These are phyloP conservation scores for Zymoseptoria pseudotritici DNA, from an alignment of 2,329 filamentous ascomycete species.

Conservation along the genomic window DNA sequence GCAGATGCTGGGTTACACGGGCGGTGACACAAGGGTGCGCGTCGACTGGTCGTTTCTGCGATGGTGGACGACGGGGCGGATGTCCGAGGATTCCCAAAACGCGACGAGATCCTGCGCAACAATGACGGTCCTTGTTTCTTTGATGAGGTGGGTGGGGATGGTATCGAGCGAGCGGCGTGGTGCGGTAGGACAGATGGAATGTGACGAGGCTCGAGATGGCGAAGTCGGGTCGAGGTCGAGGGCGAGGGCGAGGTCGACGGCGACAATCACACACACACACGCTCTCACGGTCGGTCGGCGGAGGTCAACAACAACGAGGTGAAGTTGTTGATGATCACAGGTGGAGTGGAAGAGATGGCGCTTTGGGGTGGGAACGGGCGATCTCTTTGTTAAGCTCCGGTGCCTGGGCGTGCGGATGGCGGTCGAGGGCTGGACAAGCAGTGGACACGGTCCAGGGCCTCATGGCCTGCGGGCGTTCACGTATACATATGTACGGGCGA, in stretches of 20 bases:
- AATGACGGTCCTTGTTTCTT: not conserved
- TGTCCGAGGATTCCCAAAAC: conserved; percentile 24
- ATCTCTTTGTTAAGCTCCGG: conserved; percentile 46
- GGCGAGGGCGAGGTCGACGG: not conserved
- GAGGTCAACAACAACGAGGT: conserved; percentile 14
- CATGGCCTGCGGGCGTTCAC: conserved; percentile 20
- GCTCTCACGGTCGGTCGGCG: not conserved
- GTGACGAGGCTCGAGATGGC: not conserved
- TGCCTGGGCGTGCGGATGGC: conserved; percentile 40
- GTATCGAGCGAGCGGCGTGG: not conserved
- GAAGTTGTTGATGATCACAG: conserved; percentile 17
- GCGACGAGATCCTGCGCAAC: not conserved
- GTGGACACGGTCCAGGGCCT: conserved; percentile 34
- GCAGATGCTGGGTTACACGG: conserved; percentile 40
- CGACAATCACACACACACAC: not conserved
- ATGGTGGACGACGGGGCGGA: conserved; percentile 29
- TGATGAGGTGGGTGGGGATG: not conserved
- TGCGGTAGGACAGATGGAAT: not conserved
- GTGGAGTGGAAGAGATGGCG: conserved; percentile 2
- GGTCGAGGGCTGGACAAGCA: conserved; percentile 38
- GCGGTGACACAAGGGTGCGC: conserved; percentile 24
- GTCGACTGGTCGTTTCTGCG: conserved; percentile 16
- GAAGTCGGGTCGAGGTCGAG: not conserved
- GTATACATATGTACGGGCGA: conserved; percentile 23
- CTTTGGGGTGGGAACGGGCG: conserved; percentile 35